A percentile compares a stretch with the other conserved stretches of the same genome.
These are phyloP conservation scores for Spongispora temasekensis DNA, from an alignment of 1,284 basidiomycete genomes.

Conservation along the genomic window DNA sequence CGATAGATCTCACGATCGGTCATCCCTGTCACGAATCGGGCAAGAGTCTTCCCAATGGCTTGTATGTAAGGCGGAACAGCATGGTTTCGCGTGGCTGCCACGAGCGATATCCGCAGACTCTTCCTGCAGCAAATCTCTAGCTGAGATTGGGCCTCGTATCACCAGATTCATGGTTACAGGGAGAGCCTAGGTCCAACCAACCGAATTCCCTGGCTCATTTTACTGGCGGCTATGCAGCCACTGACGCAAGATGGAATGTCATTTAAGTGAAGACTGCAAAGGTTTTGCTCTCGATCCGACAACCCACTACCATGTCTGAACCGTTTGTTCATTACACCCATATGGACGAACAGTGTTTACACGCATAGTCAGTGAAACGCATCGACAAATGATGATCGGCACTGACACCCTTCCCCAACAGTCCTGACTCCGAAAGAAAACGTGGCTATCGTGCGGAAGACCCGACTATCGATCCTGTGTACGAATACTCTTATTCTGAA, in stretches of 20 bases:
- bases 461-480: not conserved
- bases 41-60: no score
- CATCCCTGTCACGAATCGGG: no score
- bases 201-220: no score
- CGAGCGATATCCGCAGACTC: slow-evolving; percentile 7
- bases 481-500: not conserved
- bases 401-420: slow-evolving; percentile 13
- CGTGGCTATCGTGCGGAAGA: not conserved
- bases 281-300: not conserved
- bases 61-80: slow-evolving; percentile 16
- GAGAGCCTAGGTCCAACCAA: no score
- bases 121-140: not conserved
- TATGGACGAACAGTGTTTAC: not conserved
- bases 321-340: not conserved
- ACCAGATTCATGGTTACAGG: slow-evolving; percentile 2
- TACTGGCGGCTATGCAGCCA: no score
- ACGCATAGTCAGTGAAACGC: slow-evolving; percentile 14
- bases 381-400: not conserved
- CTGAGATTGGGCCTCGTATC: slow-evolving; percentile 1
- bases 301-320: slow-evolving; percentile 11
- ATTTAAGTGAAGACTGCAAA: slow-evolving; percentile 12
- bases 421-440: slow-evolving; percentile 1
- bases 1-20: slow-evolving; percentile 1
- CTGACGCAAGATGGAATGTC: slow-evolving; percentile 4
- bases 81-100: slow-evolving; percentile 25